A percentile compares a stretch with the other conserved stretches of the same genome.
Conservation (phyloP, 176 grass and related monocot species). For the Ampelocalamus luodianensis region DNA sequence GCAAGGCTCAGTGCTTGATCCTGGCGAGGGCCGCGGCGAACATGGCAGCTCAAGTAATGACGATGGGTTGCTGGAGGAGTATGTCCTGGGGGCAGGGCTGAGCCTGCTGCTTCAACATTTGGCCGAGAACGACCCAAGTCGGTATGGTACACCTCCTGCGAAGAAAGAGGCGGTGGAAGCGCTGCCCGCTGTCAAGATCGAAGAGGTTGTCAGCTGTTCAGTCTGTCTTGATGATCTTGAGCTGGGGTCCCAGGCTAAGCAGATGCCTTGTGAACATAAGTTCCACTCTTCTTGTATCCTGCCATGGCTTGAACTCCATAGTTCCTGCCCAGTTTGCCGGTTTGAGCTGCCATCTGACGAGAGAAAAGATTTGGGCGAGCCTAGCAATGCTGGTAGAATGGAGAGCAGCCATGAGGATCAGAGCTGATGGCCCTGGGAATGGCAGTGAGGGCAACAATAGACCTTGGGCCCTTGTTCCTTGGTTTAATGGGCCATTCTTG, state of each 20-base stretch:
- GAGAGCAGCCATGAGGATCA: conserved; percentile 45
- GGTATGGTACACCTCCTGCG: conserved; percentile 82
- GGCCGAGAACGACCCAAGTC: conserved; percentile 71
- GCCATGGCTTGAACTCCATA: conserved; percentile 96
- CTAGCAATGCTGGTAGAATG: conserved; percentile 48
- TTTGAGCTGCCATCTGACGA: conserved; percentile 78
- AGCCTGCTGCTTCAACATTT: conserved; percentile 91
- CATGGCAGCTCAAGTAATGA: conserved; percentile 43
- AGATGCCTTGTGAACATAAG: conserved; percentile 94
- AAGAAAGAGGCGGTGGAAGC: conserved; percentile 81
- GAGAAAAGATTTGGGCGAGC: conserved; percentile 65
- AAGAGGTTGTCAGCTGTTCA: conserved; percentile 74
- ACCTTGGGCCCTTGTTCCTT: conserved; percentile 66
- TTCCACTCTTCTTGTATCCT: conserved; percentile 86
- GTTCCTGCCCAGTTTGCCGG: conserved; percentile 91
- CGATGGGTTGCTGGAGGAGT: conserved; percentile 68
- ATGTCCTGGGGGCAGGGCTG: conserved; percentile 77
- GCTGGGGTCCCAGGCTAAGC: conserved; percentile 68
- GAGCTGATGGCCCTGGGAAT: conserved; percentile 37
- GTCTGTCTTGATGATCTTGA: conserved; percentile 94
- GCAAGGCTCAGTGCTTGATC: conserved; percentile 63
- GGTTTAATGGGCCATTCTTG: conserved; percentile 76
- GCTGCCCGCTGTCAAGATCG: conserved; percentile 75
- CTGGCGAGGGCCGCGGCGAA: conserved; percentile 46
- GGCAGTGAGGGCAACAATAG: conserved; percentile 57